Evolutionary conservation across 768 basidiomycete species (phyloP), one percentile per base, ranked within the genome.

Genomic region (Floccularia luteovirens): DNA sequence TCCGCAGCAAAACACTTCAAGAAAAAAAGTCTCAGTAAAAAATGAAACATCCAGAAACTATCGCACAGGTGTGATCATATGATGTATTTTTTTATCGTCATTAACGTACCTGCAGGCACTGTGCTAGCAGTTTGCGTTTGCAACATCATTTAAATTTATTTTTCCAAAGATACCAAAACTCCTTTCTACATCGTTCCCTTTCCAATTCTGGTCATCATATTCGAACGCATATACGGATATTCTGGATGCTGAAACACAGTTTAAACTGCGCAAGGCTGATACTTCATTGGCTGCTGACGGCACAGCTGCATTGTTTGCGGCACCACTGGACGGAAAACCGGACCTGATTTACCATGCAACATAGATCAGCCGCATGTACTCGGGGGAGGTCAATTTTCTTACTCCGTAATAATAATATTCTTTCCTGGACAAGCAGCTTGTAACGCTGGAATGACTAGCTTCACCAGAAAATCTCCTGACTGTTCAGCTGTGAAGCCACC

Each of bases 241-340:
- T 20, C 54, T 55, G 11, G 43, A 50, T 37, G 61, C 62, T 35
- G 55, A 48, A 4, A 60, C 64, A 40, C 64, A 66, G 46, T 64
- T 66, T 13, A 66, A 46, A 20, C 51, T 62, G 7, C 48, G 38
- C 6, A 67, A 42, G 1, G 65, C 66, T 12, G 48, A 53, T 13
- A 47, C 47, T 38, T 66, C 62, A 41, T 68, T 56, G 0, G 13
- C 37, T 5, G 57, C 32, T 0, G 62, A 62, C 5, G 62, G 50
- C 3, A 55, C 58, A 1, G 62, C 66, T 0, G 33, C 51, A 19
- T 61, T 58, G 27, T 48, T 46, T 7, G 36, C 43, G 3, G 41
- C 35, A 4, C 67, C 67, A 21, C 64, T 54, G 6, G 67, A 67
- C 10, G 67, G 64, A 64, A 63, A 69, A 20, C 65, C 67, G 19